Conservation (phyloP, 2,329 filamentous ascomycete species). For the Penicillium vulpinum region DNA sequence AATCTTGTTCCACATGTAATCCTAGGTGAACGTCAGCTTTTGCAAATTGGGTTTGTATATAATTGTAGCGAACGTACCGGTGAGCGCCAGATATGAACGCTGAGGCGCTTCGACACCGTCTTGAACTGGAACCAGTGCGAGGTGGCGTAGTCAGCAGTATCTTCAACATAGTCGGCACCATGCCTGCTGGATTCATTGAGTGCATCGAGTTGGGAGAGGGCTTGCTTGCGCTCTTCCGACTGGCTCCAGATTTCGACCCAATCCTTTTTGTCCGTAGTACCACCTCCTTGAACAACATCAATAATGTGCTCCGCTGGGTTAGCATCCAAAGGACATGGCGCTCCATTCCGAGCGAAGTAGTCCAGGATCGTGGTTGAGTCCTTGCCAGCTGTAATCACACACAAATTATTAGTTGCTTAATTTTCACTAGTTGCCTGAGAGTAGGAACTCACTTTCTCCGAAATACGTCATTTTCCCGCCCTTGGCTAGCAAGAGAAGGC, state of each 20-base stretch:
- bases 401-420: background rate
- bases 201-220: constrained; percentile 27
- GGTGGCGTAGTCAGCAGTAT: constrained; percentile 41
- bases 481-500: constrained; percentile 62
- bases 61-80: constrained; percentile 24
- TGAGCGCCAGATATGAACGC: constrained; percentile 36
- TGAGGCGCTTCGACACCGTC: constrained; percentile 37
- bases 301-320: constrained; percentile 56
- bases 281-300: constrained; percentile 37
- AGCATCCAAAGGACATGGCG: constrained; percentile 52
- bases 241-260: constrained; percentile 37
- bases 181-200: constrained; percentile 25
- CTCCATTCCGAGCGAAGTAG: constrained; percentile 57
- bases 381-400: constrained; percentile 28
- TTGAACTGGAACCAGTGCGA: constrained; percentile 43
- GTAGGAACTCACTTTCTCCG: constrained; percentile 49
- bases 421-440: background rate
- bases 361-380: constrained; percentile 43
- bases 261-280: constrained; percentile 23
- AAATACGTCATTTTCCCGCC: constrained; percentile 69
- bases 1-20: constrained; percentile 51
- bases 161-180: constrained; percentile 28
- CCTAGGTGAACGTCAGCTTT: constrained; percentile 19
- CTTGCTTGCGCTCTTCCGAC: constrained; percentile 30
- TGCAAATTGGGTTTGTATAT: background rate